A percentile compares a stretch with the other conserved stretches of the same genome.
phyloP scores from a whole-genome alignment of 768 basidiomycete genomes.

The Tulasnella sp. region DNA sequence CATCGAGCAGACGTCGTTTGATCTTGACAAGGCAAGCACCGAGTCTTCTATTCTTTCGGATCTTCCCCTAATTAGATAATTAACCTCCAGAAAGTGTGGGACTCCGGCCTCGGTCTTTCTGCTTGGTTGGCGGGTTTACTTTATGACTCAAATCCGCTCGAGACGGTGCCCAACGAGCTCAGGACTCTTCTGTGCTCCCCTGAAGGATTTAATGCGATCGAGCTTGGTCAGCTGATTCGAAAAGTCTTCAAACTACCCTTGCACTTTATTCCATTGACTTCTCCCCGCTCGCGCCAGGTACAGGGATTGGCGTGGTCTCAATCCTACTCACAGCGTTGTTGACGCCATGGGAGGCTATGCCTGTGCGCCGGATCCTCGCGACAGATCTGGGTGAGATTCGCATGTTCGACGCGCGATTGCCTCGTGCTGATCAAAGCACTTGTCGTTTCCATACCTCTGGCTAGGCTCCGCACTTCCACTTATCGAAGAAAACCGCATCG shows the following conservation, averaged over 20 bases:
- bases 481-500: slow-evolving; percentile 54
- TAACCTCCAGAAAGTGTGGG: slow-evolving; percentile 95
- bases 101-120: slow-evolving; percentile 78
- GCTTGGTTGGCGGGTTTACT: slow-evolving; percentile 49
- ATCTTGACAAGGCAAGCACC: slow-evolving; percentile 83
- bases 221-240: slow-evolving; percentile 47
- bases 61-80: no score
- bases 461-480: slow-evolving; percentile 77
- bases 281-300: slow-evolving; percentile 37
- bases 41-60: neutral
- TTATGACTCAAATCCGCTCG: neutral
- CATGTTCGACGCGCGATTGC: neutral
- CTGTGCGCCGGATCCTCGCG: slow-evolving; percentile 31
- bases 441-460: slow-evolving; percentile 31
- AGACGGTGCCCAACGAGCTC: neutral
- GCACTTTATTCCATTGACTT: neutral
- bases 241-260: neutral
- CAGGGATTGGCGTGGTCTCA: slow-evolving; percentile 77
- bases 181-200: neutral
- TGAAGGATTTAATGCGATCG: slow-evolving; percentile 34
- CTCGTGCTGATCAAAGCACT: neutral
- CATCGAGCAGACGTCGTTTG: slow-evolving; percentile 76
- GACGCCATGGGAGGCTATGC: slow-evolving; percentile 22
- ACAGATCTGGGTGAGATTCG: slow-evolving; percentile 60
- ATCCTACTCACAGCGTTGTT: slow-evolving; percentile 51